Conservation (phyloP, 495 filamentous ascomycete species). For the Penicillium maclennaniae region DNA sequence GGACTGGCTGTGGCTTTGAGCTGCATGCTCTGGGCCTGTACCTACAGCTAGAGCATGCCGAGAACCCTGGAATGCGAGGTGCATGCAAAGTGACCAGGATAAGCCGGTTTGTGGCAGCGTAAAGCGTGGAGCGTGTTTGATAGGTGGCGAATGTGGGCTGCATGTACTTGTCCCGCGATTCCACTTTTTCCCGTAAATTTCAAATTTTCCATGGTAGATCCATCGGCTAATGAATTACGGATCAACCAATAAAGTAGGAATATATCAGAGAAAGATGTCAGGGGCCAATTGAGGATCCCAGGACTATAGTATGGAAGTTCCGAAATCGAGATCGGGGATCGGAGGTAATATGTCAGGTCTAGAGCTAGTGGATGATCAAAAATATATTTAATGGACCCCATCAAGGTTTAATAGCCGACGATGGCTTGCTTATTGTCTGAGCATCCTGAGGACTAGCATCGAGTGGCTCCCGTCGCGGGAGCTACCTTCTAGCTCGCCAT, state of each 20-base stretch:
- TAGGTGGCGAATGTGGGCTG: conserved; percentile 10
- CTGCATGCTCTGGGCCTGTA: conserved; percentile 16
- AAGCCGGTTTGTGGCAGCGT: not conserved
- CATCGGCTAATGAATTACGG: not conserved
- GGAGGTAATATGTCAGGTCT: conserved; percentile 4
- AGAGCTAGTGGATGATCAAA: not conserved
- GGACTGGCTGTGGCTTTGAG: not conserved
- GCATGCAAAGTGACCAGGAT: conserved; percentile 12
- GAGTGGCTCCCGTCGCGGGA: not conserved
- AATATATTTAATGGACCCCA: not conserved
- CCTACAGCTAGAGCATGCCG: conserved; percentile 16
- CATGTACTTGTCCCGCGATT: conserved; percentile 2
- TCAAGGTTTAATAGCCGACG: too few relatives aligned
- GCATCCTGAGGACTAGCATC: too few relatives aligned
- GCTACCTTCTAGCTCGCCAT: not conserved
- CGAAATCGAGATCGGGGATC: conserved; percentile 3
- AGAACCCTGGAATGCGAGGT: conserved; percentile 1
- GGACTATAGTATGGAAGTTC: not conserved
- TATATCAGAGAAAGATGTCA: not conserved
- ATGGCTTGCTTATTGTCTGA: not conserved
- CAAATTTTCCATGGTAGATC: not conserved
- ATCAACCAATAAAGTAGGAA: not conserved
- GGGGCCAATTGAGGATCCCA: not conserved
- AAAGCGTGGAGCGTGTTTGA: conserved; percentile 14
- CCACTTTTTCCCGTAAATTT: not conserved